Base-by-base conservation (phyloP, 768 basidiomycete genomes). In the Boletellus emodensis region DNA sequence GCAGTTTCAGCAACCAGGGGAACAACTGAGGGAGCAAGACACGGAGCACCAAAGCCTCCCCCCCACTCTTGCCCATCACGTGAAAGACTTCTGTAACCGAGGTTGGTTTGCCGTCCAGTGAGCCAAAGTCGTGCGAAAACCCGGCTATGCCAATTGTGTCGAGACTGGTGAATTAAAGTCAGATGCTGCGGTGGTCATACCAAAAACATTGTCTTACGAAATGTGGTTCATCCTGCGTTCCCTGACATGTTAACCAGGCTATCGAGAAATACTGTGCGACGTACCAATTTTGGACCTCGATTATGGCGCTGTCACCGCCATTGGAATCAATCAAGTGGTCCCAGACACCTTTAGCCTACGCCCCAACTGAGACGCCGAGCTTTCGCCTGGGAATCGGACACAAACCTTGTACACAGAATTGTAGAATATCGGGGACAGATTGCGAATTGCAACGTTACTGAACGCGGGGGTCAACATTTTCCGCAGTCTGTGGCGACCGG, bases 251-350 rank as follows among this genome's bases (percentile, higher is more conserved):
- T 2, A 26, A 14, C 17, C 5, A 14, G 12, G 15, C 8, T 26
- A 26, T 26, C 5, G 18, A 37, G 22, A 12, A n/a, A 7, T 6
- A 30, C 3, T 35, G 24, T 4, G 5, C 33, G 4, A 51, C 67
- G 7, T 45, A 75, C 76, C 78, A 79, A 44, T 61, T 62, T 52
- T 80, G 75, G 15, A 80, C 75, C 41, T 80, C 76, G 30, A 80
- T n/a, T n/a, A n/a, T 34, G 5, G 62, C 63, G 17, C 70, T 26
- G 6, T 26, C 64, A 3, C 61, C 70, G 7, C 60, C 52, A 13
- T 14, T 53, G 22, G 58, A 48, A 38, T 61, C 57, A 18, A 71
- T 26, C 13, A 60, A 32, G 22, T 56, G 53, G 18, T 70, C 66
- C 71, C 70, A 72, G n/a, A 43, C 55, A 0, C 40, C 51, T 50